Conservation (phyloP, 768 basidiomycete genomes). For the Fomitopsis serialis region DNA sequence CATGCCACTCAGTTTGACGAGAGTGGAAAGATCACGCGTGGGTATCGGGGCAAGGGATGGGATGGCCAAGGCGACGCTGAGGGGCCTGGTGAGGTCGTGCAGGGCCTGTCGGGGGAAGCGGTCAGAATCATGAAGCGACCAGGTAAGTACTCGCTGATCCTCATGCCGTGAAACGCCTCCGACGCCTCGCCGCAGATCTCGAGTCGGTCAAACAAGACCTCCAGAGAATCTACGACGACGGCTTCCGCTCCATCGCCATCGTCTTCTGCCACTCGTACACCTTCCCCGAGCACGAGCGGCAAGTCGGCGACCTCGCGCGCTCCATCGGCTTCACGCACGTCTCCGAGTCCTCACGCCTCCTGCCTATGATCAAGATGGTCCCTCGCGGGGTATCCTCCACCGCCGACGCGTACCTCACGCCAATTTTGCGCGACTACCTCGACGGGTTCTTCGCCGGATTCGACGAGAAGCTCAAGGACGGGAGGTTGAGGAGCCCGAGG, state of each 20-base stretch:
- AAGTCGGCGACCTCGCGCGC: slow-evolving; percentile 67
- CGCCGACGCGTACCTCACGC: slow-evolving; percentile 93
- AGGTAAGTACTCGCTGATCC: slow-evolving; percentile 33
- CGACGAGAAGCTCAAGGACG: slow-evolving; percentile 64
- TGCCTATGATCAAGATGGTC: slow-evolving; percentile 95
- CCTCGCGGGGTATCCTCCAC: slow-evolving; percentile 89
- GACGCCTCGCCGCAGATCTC: slow-evolving; percentile 36
- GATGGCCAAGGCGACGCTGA: slow-evolving; percentile 66
- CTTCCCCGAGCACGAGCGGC: slow-evolving; percentile 78
- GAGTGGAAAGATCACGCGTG: slow-evolving; percentile 56
- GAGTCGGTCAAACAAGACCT: slow-evolving; percentile 54
- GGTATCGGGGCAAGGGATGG: slow-evolving; percentile 76
- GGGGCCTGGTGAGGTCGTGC: slow-evolving; percentile 75
- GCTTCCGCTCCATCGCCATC: slow-evolving; percentile 85
- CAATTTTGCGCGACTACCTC: slow-evolving; percentile 77
- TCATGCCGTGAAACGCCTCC: not conserved
- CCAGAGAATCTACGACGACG: slow-evolving; percentile 66
- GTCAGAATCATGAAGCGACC: slow-evolving; percentile 77
- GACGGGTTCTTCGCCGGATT: slow-evolving; percentile 92
- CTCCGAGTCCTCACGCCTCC: slow-evolving; percentile 81
- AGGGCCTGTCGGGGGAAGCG: slow-evolving; percentile 84
- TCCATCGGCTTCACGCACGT: slow-evolving; percentile 86
- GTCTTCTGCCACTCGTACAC: slow-evolving; percentile 92
- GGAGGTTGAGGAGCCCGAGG: slow-evolving; percentile 50
- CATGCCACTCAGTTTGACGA: slow-evolving; percentile 76